phyloP scores from a whole-genome alignment of 2,329 filamentous ascomycete species.

The Westerdykella sp. region DNA sequence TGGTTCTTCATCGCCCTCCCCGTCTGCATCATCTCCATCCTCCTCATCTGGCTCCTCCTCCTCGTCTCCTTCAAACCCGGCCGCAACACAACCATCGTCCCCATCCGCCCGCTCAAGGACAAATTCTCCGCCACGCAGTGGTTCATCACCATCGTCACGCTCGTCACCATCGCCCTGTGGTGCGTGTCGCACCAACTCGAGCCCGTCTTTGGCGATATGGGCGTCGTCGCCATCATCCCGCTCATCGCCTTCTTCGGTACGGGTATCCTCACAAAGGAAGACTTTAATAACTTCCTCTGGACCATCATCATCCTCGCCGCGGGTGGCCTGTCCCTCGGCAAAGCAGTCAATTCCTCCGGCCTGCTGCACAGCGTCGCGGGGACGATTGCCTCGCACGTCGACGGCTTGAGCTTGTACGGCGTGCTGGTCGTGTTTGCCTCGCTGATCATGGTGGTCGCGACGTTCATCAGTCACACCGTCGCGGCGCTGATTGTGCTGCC shows the following conservation, averaged over 20 bases:
- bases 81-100: conserved; percentile 79
- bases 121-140: conserved; percentile 82
- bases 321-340: conserved; percentile 84
- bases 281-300: conserved; percentile 99
- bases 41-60: conserved; percentile 83
- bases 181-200: conserved; percentile 88
- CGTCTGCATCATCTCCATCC: conserved; percentile 80
- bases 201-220: conserved; percentile 90
- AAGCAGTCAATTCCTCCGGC: conserved; percentile 88
- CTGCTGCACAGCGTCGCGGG: conserved; percentile 81
- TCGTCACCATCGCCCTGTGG: conserved; percentile 84
- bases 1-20: conserved; percentile 98
- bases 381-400: conserved; percentile 65
- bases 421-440: conserved; percentile 79
- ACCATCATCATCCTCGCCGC: conserved; percentile 98
- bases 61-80: conserved; percentile 80
- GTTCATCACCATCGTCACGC: conserved; percentile 80
- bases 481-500: conserved; percentile 92
- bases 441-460: conserved; percentile 86
- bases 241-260: conserved; percentile 95
- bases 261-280: conserved; percentile 93
- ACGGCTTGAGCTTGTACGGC: conserved; percentile 75
- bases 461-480: conserved; percentile 96
- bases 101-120: conserved; percentile 85
- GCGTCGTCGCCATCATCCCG: conserved; percentile 92